Evolutionary conservation across 2,329 filamentous ascomycete species (phyloP).

Genomic region (Paracorniculantispora psalliotae): DNA sequence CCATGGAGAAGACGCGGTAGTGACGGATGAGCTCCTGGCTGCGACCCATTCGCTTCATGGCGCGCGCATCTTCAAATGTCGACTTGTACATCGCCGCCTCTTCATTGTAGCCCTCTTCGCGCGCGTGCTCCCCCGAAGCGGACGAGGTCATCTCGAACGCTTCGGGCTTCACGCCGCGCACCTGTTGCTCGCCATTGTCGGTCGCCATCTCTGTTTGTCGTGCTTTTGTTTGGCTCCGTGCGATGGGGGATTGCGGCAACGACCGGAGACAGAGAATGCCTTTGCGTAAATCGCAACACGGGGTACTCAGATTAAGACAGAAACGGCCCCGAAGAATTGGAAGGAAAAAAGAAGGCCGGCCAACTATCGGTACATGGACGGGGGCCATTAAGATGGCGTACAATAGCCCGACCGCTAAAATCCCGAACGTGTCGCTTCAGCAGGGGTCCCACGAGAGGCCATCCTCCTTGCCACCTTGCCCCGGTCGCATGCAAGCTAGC

Average conservation of each 20-base stretch:
- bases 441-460: background rate
- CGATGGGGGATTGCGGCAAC: background rate
- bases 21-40: conserved; percentile 11
- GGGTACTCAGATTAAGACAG: background rate
- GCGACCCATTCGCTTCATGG: conserved; percentile 11
- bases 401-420: background rate
- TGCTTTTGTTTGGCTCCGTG: background rate
- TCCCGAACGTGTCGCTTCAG: background rate
- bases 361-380: background rate
- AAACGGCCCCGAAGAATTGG: background rate
- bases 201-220: background rate
- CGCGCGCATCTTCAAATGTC: background rate
- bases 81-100: conserved; percentile 5
- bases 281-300: too few relatives aligned
- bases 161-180: background rate
- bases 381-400: background rate
- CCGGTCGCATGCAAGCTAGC: background rate
- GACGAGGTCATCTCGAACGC: background rate
- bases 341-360: background rate
- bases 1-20: conserved; percentile 14
- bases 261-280: too few relatives aligned
- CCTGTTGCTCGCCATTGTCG: background rate
- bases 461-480: background rate
- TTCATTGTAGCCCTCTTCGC: background rate
- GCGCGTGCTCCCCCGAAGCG: background rate